Percentiles rank a stretch among this genome's conserved stretches.
phyloP scores from a whole-genome alignment of 192 early-diverging fungal genomes.

The Phlyctochytrium planicorne region DNA sequence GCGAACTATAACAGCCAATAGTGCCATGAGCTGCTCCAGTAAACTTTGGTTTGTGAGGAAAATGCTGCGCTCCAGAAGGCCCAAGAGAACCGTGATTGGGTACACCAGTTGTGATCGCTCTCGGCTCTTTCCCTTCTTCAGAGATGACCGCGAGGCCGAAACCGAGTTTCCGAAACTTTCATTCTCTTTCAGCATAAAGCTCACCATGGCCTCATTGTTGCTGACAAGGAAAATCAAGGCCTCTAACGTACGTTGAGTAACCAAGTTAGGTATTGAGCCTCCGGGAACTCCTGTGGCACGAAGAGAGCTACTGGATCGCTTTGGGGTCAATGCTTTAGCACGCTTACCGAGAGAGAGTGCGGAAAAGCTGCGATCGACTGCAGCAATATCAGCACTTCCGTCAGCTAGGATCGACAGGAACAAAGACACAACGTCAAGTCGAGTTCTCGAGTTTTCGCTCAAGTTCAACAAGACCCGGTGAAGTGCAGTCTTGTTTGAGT shows the following conservation, averaged over 20 bases:
- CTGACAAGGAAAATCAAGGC: conserved; percentile 76
- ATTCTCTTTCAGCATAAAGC: conserved; percentile 76
- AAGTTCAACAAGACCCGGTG: conserved; percentile 74
- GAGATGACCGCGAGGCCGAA: conserved; percentile 35
- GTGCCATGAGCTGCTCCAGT: conserved; percentile 86
- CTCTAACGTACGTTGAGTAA: conserved; percentile 86
- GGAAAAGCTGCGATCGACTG: conserved; percentile 74
- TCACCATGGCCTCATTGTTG: conserved; percentile 72
- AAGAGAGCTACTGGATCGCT: conserved; percentile 18
- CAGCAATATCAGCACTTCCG: conserved; percentile 71
- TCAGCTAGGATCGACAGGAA: conserved; percentile 84
- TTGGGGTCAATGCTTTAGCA: conserved; percentile 35
- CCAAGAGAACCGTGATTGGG: conserved; percentile 74
- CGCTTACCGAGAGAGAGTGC: conserved; percentile 65
- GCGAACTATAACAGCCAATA: conserved; percentile 76
- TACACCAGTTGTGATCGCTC: conserved; percentile 50
- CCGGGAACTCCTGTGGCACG: conserved; percentile 17
- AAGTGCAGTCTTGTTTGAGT: conserved; percentile 60
- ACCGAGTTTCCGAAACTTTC: conserved; percentile 47
- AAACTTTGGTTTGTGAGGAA: conserved; percentile 77
- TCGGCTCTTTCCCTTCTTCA: conserved; percentile 70
- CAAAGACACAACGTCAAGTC: conserved; percentile 80
- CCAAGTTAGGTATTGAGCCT: conserved; percentile 84
- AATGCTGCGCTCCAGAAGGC: conserved; percentile 77
- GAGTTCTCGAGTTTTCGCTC: conserved; percentile 85